A percentile compares a stretch with the other conserved stretches of the same genome.
These are phyloP conservation scores for Tylopilus sp. DNA, from an alignment of 1,284 basidiomycete genomes.

Conservation along the genomic window DNA sequence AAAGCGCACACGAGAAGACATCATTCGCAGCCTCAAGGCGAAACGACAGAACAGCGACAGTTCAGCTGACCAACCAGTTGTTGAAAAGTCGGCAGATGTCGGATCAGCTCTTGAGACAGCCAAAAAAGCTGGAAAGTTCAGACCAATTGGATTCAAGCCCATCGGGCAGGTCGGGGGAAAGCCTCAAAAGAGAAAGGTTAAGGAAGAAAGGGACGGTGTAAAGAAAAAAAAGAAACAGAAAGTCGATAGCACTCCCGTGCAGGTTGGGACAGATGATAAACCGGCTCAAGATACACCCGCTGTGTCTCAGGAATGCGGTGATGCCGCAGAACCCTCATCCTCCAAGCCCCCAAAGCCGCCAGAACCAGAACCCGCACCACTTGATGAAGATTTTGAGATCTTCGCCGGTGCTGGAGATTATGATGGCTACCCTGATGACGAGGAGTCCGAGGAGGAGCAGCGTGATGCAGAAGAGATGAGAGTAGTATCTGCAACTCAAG, in stretches of 20 bases:
- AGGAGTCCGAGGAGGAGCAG: slow-evolving; percentile 43
- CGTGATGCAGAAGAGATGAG: background rate
- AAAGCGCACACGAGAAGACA: slow-evolving; percentile 73
- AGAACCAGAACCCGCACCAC: slow-evolving; percentile 12
- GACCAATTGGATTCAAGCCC: slow-evolving; percentile 75
- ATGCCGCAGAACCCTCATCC: background rate
- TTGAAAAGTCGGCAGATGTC: slow-evolving; percentile 21
- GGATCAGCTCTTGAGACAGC: slow-evolving; percentile 47
- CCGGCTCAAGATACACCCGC: slow-evolving; percentile 10
- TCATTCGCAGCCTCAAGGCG: slow-evolving; percentile 71
- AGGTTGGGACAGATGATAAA: slow-evolving; percentile 33
- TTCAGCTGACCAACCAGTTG: slow-evolving; percentile 14
- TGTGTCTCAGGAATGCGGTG: background rate
- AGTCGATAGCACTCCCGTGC: slow-evolving; percentile 18
- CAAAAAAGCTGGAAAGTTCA: slow-evolving; percentile 70
- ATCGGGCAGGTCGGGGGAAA: slow-evolving; percentile 44
- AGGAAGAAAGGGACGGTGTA: slow-evolving; percentile 40
- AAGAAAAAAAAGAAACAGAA: slow-evolving; percentile 56
- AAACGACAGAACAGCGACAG: slow-evolving; percentile 43
- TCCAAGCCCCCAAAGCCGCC: slow-evolving; percentile 1
- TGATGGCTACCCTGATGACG: slow-evolving; percentile 61
- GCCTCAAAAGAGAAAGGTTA: slow-evolving; percentile 56
- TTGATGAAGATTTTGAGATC: slow-evolving; percentile 68
- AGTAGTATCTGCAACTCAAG: background rate
- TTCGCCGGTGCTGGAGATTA: slow-evolving; percentile 88